These are phyloP conservation scores for Penicillium silybi DNA, from an alignment of 495 filamentous ascomycete genomes.

Conservation along the genomic window DNA sequence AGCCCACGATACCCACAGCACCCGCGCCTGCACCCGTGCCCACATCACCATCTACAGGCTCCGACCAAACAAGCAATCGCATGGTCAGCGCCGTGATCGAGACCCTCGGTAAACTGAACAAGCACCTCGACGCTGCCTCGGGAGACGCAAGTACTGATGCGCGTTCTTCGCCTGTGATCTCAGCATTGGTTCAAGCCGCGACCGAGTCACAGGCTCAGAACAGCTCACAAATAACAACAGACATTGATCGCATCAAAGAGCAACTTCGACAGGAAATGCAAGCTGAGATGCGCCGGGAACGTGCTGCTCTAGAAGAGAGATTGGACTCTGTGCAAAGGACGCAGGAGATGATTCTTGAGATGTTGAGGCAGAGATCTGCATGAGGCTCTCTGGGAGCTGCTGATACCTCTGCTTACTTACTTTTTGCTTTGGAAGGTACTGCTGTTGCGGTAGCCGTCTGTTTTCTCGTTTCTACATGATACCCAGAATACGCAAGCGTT, in stretches of 20 bases:
- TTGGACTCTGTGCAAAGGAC: slow-evolving; percentile 41
- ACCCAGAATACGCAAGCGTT: not conserved
- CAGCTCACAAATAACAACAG: not conserved
- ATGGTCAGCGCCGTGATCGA: slow-evolving; percentile 36
- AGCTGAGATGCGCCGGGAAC: slow-evolving; percentile 28
- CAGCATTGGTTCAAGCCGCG: slow-evolving; percentile 20
- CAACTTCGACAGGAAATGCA: slow-evolving; percentile 36
- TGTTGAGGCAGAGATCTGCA: slow-evolving; percentile 39
- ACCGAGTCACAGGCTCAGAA: slow-evolving; percentile 10
- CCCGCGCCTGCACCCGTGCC: not conserved
- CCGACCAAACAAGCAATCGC: slow-evolving; percentile 2
- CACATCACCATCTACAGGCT: not conserved
- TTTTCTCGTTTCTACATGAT: not conserved
- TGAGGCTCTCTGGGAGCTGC: slow-evolving; percentile 7
- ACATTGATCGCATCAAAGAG: slow-evolving; percentile 29
- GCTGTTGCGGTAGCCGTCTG: not conserved
- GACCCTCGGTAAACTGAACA: slow-evolving; percentile 37
- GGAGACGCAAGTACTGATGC: slow-evolving; percentile 8
- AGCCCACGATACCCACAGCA: not conserved
- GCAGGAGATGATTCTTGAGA: slow-evolving; percentile 45
- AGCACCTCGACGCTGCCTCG: slow-evolving; percentile 31
- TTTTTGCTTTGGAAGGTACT: not conserved
- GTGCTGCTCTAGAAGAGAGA: slow-evolving; percentile 32
- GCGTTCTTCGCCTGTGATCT: slow-evolving; percentile 19
- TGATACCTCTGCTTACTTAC: not conserved